Evolutionary conservation across 2,329 filamentous ascomycete species (phyloP).

Genomic region (Albifimbria verrucaria): DNA sequence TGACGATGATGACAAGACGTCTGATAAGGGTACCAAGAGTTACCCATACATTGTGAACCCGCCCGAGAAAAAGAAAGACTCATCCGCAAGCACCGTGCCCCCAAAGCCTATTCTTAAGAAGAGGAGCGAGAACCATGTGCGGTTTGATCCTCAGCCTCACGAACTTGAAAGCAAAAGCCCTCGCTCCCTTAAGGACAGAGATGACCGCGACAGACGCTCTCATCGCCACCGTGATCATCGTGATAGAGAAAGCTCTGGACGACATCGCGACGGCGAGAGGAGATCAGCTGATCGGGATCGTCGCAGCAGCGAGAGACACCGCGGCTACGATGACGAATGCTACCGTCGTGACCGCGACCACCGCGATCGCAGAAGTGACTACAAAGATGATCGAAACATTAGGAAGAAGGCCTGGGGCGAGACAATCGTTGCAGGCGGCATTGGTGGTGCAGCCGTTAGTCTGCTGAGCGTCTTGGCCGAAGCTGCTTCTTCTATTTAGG

Average conservation of each 20-base stretch:
- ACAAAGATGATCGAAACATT: conserved; percentile 32
- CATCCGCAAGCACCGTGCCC: conserved; percentile 30
- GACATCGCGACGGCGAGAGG: conserved; percentile 20
- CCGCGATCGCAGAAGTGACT: conserved; percentile 35
- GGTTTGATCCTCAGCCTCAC: conserved; percentile 47
- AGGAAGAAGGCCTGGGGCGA: conserved; percentile 49
- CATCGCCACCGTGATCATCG: conserved; percentile 22
- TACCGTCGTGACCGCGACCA: conserved; percentile 42
- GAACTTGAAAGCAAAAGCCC: conserved; percentile 35
- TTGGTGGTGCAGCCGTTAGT: conserved; percentile 59
- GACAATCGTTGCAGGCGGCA: conserved; percentile 54
- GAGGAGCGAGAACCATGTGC: conserved; percentile 54
- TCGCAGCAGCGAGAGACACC: conserved; percentile 25
- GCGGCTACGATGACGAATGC: conserved; percentile 30
- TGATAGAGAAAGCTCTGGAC: conserved; percentile 18
- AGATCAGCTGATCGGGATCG: conserved; percentile 24
- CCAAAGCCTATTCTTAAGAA: conserved; percentile 63
- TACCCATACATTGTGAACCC: conserved; percentile 36
- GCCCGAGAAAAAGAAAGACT: conserved; percentile 28
- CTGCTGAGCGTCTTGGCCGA: conserved; percentile 56
- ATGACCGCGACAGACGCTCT: conserved; percentile 19
- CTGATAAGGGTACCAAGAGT: conserved; percentile 25
- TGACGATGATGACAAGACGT: conserved; percentile 28
- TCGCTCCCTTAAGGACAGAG: conserved; percentile 27
- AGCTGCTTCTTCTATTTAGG: conserved; percentile 39